Evolutionary conservation across 257 asterid genomes (phyloP).

Genomic region (Echites panduratus): DNA sequence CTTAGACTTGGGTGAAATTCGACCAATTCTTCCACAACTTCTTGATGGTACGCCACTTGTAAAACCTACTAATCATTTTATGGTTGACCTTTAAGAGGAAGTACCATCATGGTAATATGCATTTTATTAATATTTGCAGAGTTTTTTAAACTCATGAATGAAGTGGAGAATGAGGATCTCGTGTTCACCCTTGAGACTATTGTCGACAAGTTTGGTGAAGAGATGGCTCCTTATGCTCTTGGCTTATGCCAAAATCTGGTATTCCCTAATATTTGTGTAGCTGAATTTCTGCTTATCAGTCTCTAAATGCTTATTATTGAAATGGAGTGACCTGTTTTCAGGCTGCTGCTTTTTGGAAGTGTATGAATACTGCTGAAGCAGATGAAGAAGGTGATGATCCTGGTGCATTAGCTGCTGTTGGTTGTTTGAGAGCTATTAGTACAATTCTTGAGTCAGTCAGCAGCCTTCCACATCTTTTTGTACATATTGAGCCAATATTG

Average conservation of each 20-base stretch:
- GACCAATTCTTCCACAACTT: slow-evolving; percentile 90
- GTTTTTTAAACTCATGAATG: slow-evolving; percentile 92
- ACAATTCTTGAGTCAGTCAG: slow-evolving; percentile 95
- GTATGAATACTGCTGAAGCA: slow-evolving; percentile 85
- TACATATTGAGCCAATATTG: slow-evolving; percentile 76
- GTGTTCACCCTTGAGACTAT: slow-evolving; percentile 96
- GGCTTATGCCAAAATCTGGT: slow-evolving; percentile 99
- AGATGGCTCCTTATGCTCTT: slow-evolving; percentile 97
- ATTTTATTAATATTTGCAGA: slow-evolving; percentile 41
- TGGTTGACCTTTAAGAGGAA: background rate
- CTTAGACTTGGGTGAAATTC: slow-evolving; percentile 76
- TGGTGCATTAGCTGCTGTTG: slow-evolving; percentile 99
- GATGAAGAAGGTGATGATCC: slow-evolving; percentile 97
- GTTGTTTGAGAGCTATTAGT: slow-evolving; percentile 98
- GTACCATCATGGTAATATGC: slow-evolving; percentile 10
- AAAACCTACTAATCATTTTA: background rate
- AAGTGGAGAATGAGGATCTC: slow-evolving; percentile 99
- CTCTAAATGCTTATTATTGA: background rate
- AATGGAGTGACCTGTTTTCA: slow-evolving; percentile 21
- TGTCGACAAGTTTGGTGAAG: slow-evolving; percentile 99
- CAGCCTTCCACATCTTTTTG: slow-evolving; percentile 86
- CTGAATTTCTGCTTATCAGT: slow-evolving; percentile 3
- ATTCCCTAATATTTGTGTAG: slow-evolving; percentile 12
- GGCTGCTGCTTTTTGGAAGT: slow-evolving; percentile 99
- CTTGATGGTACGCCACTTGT: slow-evolving; percentile 67